Conservation (phyloP, 805 yeast species). For the Yarrowia sp. region DNA sequence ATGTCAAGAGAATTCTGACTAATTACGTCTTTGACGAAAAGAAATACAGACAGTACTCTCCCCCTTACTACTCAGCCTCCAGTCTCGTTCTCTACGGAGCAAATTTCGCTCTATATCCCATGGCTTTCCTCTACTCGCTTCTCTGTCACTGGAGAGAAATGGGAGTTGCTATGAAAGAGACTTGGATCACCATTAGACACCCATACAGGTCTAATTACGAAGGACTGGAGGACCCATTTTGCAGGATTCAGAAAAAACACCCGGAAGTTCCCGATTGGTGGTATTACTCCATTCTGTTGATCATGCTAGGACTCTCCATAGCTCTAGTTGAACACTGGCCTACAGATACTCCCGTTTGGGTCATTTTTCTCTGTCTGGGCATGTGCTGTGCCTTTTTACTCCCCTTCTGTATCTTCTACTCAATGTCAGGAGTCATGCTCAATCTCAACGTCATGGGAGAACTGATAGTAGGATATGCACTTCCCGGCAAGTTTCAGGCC, state of each 20-base stretch:
- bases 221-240: background rate
- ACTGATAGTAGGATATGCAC: background rate
- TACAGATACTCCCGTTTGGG: background rate
- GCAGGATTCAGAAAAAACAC: background rate
- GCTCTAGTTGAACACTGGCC: conserved; percentile 2
- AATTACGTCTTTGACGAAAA: conserved; percentile 52
- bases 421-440: background rate
- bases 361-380: background rate
- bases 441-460: background rate
- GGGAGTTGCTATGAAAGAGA: background rate
- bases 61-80: conserved; percentile 70
- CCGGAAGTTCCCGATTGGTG: background rate
- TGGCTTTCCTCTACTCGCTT: background rate
- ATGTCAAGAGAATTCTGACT: conserved; percentile 56
- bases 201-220: background rate
- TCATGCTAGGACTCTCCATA: background rate
- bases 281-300: background rate
- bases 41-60: conserved; percentile 63
- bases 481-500: background rate
- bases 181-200: background rate
- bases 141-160: background rate
- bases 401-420: background rate
- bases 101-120: background rate
- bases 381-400: background rate
- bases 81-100: conserved; percentile 51